Evolutionary conservation across 192 early-diverging fungal genomes (phyloP).

Genomic region (Chytriomyces sp.): DNA sequence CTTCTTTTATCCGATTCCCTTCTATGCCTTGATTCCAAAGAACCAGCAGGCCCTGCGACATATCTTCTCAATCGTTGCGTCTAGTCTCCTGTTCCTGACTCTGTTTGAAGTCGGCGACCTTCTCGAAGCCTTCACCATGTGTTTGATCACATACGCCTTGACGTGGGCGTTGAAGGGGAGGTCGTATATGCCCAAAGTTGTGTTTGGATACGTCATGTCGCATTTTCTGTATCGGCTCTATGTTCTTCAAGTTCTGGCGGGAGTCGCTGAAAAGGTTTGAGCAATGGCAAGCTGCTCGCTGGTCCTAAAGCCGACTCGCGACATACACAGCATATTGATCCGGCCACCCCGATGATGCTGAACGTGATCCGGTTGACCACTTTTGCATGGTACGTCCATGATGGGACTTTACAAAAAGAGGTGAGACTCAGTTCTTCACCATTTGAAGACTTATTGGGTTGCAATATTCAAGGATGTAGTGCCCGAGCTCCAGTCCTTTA

Average conservation of each 20-base stretch:
- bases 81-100: slow-evolving; percentile 31
- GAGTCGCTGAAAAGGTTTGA: not conserved
- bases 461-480: slow-evolving; percentile 52
- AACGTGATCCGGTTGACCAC: slow-evolving; percentile 89
- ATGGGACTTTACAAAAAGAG: slow-evolving; percentile 63
- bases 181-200: slow-evolving; percentile 31
- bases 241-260: slow-evolving; percentile 9
- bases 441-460: not conserved
- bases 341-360: slow-evolving; percentile 93
- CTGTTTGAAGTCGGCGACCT: slow-evolving; percentile 43
- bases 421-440: not conserved
- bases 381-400: slow-evolving; percentile 82
- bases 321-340: slow-evolving; percentile 66
- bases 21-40: slow-evolving; percentile 12
- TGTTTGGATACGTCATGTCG: slow-evolving; percentile 39
- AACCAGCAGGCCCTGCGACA: slow-evolving; percentile 31
- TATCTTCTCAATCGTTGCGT: slow-evolving; percentile 45
- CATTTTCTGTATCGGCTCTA: slow-evolving; percentile 33
- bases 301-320: slow-evolving; percentile 35
- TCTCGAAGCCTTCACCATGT: slow-evolving; percentile 33
- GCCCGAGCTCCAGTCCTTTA: slow-evolving; percentile 66
- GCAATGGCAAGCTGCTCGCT: slow-evolving; percentile 3
- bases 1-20: not conserved
- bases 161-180: slow-evolving; percentile 5
- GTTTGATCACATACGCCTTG: slow-evolving; percentile 32